Evolutionary conservation across 768 basidiomycete genomes (phyloP).

Genomic region (Panaeolus cyanescens): DNA sequence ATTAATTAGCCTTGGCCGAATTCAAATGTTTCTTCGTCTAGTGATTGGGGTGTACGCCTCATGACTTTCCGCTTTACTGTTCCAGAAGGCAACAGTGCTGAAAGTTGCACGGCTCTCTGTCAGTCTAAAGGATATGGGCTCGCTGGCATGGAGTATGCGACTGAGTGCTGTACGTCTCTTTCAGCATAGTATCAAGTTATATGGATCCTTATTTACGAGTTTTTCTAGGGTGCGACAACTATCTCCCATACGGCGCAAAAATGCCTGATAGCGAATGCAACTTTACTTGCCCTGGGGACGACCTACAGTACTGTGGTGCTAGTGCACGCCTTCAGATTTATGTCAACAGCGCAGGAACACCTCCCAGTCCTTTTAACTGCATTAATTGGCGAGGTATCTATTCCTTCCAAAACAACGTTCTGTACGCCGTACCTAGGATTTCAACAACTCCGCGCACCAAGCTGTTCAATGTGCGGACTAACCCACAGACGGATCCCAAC

Average conservation of each 20-base stretch:
- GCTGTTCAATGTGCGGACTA: background rate
- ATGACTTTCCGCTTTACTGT: conserved; percentile 36
- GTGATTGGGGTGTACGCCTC: conserved; percentile 41
- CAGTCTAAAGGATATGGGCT: conserved; percentile 49
- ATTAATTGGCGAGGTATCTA: background rate
- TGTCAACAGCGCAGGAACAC: background rate
- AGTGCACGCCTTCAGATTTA: background rate
- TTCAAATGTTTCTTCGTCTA: conserved; percentile 3
- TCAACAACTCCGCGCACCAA: background rate
- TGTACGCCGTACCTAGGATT: background rate
- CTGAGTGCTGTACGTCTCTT: background rate
- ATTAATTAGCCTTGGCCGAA: background rate
- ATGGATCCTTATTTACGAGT: background rate
- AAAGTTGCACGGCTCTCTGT: conserved; percentile 62
- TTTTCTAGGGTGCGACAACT: background rate
- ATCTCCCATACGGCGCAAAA: background rate
- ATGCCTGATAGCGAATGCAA: background rate
- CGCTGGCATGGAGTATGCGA: conserved; percentile 41
- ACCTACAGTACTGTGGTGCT: background rate
- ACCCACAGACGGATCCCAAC: background rate
- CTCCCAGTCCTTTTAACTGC: background rate
- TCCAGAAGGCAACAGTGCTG: conserved; percentile 47
- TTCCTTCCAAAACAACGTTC: background rate
- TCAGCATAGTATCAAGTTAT: conserved; percentile 20
- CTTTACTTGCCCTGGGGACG: background rate